phyloP scores from a whole-genome alignment of 208 protist genomes.

The Trichomonas gallinae region DNA sequence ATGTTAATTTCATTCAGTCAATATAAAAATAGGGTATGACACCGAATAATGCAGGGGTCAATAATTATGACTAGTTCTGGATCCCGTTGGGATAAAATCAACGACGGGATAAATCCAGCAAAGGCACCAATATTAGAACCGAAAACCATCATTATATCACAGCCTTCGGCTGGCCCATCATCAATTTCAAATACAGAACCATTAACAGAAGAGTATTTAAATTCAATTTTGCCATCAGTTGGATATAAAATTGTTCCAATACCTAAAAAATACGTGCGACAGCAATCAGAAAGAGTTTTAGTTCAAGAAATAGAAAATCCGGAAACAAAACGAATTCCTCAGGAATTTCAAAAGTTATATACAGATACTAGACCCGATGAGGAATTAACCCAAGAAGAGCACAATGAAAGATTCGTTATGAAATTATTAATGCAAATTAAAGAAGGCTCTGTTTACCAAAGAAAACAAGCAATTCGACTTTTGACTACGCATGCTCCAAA shows the following conservation, averaged over 20 bases:
- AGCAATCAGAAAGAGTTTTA: not conserved
- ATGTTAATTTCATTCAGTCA: too few species aligned
- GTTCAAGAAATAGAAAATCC: not conserved
- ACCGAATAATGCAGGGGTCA: too few species aligned
- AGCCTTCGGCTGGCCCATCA: not conserved
- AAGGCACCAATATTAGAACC: not conserved
- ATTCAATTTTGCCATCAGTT: not conserved
- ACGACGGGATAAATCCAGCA: not conserved
- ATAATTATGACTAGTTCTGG: too few species aligned
- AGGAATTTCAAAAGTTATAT: not conserved
- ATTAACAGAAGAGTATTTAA: slow-evolving; percentile 14
- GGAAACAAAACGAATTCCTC: not conserved
- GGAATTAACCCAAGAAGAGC: slow-evolving; percentile 18
- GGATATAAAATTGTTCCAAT: not conserved
- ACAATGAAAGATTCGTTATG: slow-evolving; percentile 74
- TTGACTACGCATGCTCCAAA: slow-evolving; percentile 88
- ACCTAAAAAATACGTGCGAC: not conserved
- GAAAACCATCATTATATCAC: not conserved
- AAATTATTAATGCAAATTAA: slow-evolving; percentile 88
- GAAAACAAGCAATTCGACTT: slow-evolving; percentile 79
- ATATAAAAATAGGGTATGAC: too few species aligned
- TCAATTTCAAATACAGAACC: not conserved
- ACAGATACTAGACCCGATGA: not conserved
- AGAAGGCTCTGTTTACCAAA: slow-evolving; percentile 87
- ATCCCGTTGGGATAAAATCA: not conserved